Base-by-base conservation (phyloP, 768 basidiomycete species). In the Tricholoma sp. region DNA sequence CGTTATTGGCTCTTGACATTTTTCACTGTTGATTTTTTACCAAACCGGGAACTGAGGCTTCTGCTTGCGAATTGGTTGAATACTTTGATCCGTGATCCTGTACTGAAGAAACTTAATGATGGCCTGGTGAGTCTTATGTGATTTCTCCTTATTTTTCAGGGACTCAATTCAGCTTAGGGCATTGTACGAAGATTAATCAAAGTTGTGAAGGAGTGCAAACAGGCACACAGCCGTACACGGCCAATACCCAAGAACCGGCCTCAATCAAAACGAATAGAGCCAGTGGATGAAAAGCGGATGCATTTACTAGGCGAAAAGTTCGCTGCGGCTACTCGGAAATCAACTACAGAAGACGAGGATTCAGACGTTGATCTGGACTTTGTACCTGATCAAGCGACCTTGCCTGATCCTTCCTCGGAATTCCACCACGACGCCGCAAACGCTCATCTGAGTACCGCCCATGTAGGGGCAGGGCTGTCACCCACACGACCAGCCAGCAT, bases 1-100 rank as follows among this genome's bases (percentile, higher is more conserved):
- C 82, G 91, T 43, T 92, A 92, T 66, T 97, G 94, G 94, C 69
- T 96, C 46, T 73, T 92, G 65, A 93, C 91, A 6, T 95, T 95
- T 70, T 96, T 95, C 69, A 80, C 80, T 51, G 88, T 91, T 61
- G 94, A 97, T 68, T 96, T 95, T 66, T 72, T 93, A 58, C 85
- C 89, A 43, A 86, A 90, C 71, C 81, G 84, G 57, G 89, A 89
- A 63, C 71, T 96, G 65, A 78, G 94, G 62, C 67, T 85, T 24
- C 68, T 88, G 43, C 75, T 94, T 49, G 83, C 91, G 16, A 78
- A 80, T 49, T 95, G 91, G 91, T 66, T 96, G 57, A 97, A 96
- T 69, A 73, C 81, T n/a, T 70, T 92, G 57, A 75, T 83, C 39
- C 78, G 78, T 57, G 89, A 92, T 72, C 85, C 86, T n/a, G 78